A percentile compares a stretch with the other conserved stretches of the same genome.
Conservation (phyloP, 2,329 filamentous ascomycete species). For the Fusarium dlaminii region DNA sequence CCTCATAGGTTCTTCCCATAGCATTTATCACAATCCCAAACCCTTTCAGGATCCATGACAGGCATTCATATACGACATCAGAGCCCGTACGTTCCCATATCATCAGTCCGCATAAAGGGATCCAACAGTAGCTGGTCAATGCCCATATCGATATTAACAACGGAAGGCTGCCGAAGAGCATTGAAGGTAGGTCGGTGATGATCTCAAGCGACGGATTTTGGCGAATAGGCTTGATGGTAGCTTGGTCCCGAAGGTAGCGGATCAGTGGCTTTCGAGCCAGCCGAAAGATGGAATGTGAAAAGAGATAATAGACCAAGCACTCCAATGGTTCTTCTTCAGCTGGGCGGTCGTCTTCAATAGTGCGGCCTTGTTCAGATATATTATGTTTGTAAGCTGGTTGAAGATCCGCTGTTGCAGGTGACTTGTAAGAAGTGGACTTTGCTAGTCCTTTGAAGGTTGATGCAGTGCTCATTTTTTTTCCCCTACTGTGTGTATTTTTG, state of each 20-base stretch:
- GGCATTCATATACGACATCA: slow-evolving; percentile 17
- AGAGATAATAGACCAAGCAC: neutral
- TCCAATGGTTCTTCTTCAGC: slow-evolving; percentile 23
- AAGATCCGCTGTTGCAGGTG: neutral
- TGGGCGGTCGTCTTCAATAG: neutral
- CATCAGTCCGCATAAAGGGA: slow-evolving; percentile 28
- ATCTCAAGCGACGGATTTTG: slow-evolving; percentile 21
- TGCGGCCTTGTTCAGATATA: neutral
- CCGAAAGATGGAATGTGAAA: slow-evolving; percentile 31
- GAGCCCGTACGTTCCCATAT: slow-evolving; percentile 31
- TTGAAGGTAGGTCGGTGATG: slow-evolving; percentile 24
- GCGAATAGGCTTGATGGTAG: slow-evolving; percentile 20
- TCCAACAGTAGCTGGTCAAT: slow-evolving; percentile 33
- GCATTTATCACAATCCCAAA: neutral
- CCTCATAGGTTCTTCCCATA: neutral
- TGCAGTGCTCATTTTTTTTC: neutral
- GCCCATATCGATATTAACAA: slow-evolving; percentile 26
- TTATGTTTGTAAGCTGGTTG: neutral
- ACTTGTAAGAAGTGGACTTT: neutral
- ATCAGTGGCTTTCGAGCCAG: slow-evolving; percentile 19
- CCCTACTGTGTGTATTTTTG: no score
- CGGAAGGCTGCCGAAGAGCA: slow-evolving; percentile 24
- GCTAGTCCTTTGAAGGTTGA: neutral
- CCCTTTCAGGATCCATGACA: slow-evolving; percentile 7
- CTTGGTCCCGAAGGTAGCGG: slow-evolving; percentile 23